phyloP scores from a whole-genome alignment of 1,284 basidiomycete genomes.

The Xerocomus minutiporus region DNA sequence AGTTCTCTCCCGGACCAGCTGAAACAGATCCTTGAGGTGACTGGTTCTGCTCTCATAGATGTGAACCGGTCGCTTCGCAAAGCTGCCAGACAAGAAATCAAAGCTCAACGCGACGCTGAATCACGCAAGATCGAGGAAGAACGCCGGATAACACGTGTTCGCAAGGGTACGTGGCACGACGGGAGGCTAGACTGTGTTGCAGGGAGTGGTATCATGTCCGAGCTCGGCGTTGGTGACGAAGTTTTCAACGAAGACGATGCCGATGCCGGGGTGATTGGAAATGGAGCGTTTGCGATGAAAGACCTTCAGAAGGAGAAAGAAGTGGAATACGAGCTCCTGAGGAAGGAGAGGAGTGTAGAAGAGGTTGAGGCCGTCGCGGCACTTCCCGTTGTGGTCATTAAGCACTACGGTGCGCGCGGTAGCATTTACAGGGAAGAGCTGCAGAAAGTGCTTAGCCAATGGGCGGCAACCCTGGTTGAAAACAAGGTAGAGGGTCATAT shows the following conservation, averaged over 20 bases:
- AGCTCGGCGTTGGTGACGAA: slow-evolving; percentile 79
- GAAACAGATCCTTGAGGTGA: slow-evolving; percentile 81
- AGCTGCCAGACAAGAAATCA: slow-evolving; percentile 38
- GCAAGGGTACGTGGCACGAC: slow-evolving; percentile 71
- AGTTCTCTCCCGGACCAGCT: slow-evolving; percentile 83
- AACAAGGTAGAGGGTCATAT: slow-evolving; percentile 50
- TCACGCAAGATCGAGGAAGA: slow-evolving; percentile 35
- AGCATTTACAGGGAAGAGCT: slow-evolving; percentile 68
- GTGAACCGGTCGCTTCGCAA: slow-evolving; percentile 55
- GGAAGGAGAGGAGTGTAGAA: slow-evolving; percentile 34
- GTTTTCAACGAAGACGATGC: slow-evolving; percentile 39
- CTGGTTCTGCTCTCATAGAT: slow-evolving; percentile 65
- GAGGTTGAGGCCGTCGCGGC: slow-evolving; percentile 53
- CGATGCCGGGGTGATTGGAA: slow-evolving; percentile 19
- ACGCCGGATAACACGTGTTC: slow-evolving; percentile 42
- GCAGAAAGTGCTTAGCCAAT: slow-evolving; percentile 74
- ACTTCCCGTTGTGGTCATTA: slow-evolving; percentile 82
- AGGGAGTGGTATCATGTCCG: slow-evolving; percentile 79
- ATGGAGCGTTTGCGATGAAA: slow-evolving; percentile 8
- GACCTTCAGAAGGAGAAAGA: slow-evolving; percentile 23
- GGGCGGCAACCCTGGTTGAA: slow-evolving; percentile 81
- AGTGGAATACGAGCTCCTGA: slow-evolving; percentile 28
- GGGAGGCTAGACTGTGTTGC: slow-evolving; percentile 75
- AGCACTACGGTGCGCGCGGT: slow-evolving; percentile 69
- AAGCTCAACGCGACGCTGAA: slow-evolving; percentile 33